A percentile compares a stretch with the other conserved stretches of the same genome.
Conservation (phyloP, 768 basidiomycete species). For the Naganishia randhawae region DNA sequence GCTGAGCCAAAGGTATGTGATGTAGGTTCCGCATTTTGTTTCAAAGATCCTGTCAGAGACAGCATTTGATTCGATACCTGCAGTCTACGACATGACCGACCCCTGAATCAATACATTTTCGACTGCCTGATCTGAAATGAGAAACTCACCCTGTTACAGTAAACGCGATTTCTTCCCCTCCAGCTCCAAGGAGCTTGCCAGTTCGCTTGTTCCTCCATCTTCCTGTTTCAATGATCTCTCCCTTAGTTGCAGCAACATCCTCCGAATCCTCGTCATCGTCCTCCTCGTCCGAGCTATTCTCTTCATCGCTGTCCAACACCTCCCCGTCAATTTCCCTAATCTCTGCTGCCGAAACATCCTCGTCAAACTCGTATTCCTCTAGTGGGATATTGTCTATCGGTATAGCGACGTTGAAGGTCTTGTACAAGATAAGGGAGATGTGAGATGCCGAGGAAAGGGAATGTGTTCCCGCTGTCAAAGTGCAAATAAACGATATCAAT, state of each 20-base stretch:
- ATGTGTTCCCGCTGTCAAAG: constrained; percentile 69
- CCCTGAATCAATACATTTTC: constrained; percentile 8
- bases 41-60: constrained; percentile 78
- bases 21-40: constrained; percentile 68
- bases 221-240: constrained; percentile 53
- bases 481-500: neutral
- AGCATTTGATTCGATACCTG: constrained; percentile 92
- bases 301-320: constrained; percentile 22
- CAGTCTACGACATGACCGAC: constrained; percentile 56
- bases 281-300: constrained; percentile 33
- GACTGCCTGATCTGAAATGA: constrained; percentile 19
- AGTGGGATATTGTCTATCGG: constrained; percentile 83
- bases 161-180: constrained; percentile 66
- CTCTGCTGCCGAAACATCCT: constrained; percentile 53
- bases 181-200: constrained; percentile 65
- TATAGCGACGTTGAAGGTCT: constrained; percentile 92
- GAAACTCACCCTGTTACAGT: constrained; percentile 76
- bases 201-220: constrained; percentile 75
- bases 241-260: constrained; percentile 23
- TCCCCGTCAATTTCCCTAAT: constrained; percentile 31
- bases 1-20: constrained; percentile 55
- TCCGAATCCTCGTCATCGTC: constrained; percentile 26
- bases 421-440: constrained; percentile 79
- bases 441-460: constrained; percentile 89
- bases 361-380: constrained; percentile 78